Evolutionary conservation across 345 rosid genomes (phyloP).

Genomic region (Euphorbia tirucalli): DNA sequence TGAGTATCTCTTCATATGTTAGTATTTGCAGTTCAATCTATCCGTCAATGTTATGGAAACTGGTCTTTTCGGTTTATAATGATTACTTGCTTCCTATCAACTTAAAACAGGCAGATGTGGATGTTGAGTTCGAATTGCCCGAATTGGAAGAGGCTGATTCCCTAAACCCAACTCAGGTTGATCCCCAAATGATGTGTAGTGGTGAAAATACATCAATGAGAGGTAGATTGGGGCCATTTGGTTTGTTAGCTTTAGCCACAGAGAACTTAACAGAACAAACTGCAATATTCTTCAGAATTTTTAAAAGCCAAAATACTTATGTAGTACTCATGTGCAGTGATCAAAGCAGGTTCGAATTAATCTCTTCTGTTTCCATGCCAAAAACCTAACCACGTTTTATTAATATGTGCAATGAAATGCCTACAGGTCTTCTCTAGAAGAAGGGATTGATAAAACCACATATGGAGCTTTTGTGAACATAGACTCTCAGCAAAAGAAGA

Average conservation of each 20-base stretch:
- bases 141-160: slow-evolving; percentile 31
- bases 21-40: background rate
- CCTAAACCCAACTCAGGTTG: slow-evolving; percentile 24
- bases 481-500: slow-evolving; percentile 38
- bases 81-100: background rate
- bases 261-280: slow-evolving; percentile 54
- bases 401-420: background rate
- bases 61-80: background rate
- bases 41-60: background rate
- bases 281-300: slow-evolving; percentile 55
- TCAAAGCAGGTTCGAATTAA: slow-evolving; percentile 38
- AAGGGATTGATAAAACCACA: slow-evolving; percentile 39
- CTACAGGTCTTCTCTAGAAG: slow-evolving; percentile 49
- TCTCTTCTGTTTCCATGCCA: background rate
- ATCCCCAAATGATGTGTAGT: slow-evolving; percentile 44
- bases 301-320: slow-evolving; percentile 33
- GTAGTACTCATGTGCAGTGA: slow-evolving; percentile 60
- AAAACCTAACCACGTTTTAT: no score
- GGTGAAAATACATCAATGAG: slow-evolving; percentile 26
- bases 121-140: slow-evolving; percentile 45
- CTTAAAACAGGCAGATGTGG: slow-evolving; percentile 47
- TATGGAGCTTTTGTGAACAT: slow-evolving; percentile 54
- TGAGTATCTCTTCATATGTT: background rate
- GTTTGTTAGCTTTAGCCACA: slow-evolving; percentile 55
- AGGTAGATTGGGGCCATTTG: slow-evolving; percentile 60